Conservation (phyloP, 2,329 filamentous ascomycete genomes). For the Botrytis sinoallii region DNA sequence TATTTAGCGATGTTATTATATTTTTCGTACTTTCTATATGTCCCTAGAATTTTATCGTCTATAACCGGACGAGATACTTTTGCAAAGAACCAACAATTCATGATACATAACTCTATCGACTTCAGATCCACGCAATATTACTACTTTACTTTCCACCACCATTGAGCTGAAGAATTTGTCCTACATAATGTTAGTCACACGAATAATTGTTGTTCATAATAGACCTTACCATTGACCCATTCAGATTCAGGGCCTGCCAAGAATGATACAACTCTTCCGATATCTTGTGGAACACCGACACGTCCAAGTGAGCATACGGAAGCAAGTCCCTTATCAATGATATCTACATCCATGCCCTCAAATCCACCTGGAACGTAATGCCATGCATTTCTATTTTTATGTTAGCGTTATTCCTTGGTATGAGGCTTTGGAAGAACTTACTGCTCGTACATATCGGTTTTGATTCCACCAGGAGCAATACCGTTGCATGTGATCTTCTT, state of each 20-base stretch:
- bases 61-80: not conserved
- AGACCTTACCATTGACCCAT: constrained; percentile 28
- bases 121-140: not conserved
- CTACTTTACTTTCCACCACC: constrained; percentile 19
- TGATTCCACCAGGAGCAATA: constrained; percentile 66
- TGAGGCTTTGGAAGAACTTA: not conserved
- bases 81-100: not conserved
- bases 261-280: constrained; percentile 62
- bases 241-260: constrained; percentile 56
- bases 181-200: constrained; percentile 8
- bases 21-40: not conserved
- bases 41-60: not conserved
- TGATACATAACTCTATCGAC: not conserved
- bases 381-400: constrained; percentile 46
- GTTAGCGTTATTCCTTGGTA: not conserved
- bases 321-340: constrained; percentile 52
- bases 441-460: constrained; percentile 64
- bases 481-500: constrained; percentile 65
- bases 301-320: constrained; percentile 62
- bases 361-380: constrained; percentile 56
- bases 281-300: constrained; percentile 63
- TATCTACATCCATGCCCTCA: constrained; percentile 51
- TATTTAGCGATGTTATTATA: not conserved
- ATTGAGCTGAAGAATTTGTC: constrained; percentile 21
- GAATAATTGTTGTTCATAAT: not conserved